Base-by-base conservation (phyloP, 768 basidiomycete genomes). In the Rhodotorula kratochvilovae region DNA sequence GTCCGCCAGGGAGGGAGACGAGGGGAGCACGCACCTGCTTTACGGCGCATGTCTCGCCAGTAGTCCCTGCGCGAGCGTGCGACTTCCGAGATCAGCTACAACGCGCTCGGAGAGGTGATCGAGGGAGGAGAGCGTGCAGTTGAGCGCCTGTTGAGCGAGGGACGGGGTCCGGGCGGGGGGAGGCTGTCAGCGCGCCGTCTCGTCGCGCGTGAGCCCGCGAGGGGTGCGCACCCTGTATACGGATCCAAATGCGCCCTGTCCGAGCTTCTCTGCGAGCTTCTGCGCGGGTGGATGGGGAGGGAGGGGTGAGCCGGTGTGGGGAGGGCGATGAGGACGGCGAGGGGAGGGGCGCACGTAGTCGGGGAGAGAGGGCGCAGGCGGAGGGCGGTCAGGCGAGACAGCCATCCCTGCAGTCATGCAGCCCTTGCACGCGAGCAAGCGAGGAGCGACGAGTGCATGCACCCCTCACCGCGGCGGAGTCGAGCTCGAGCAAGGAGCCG, bases 31-130 rank as follows among this genome's bases (percentile, higher is more conserved):
- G 45, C 23, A 74, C 76, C 73, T 97, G 94, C 84, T 99, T 99
- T 78, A 99, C 90, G 5, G 96, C 96, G 53, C 98, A 95, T 5
- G 95, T 96, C 83, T 98, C 96, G 35, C 96, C 96, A 35, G 92
- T 97, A 25, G 90, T 89, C 89, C 92, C 63, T 66, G 63, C 25
- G 31, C 0, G 53, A 1, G 55, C 23, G 29, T 6, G 93, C 77
- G 95, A 94, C 78, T 95, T 0, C n/a, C 51, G 3, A 10, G 4
- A 12, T 57, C 51, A 25, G 33, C 35, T 17, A 0, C 5, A 3
- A 46, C 10, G 43, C 4, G 6, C 2, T 1, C 10, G 12, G 12
- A 15, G 25, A 17, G 0, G 1, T 15, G 1, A 35, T 19, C 5
- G 2, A 25, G 25, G 12, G 17, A 25, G 46, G 11, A n/a, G 19